Conservation (phyloP, 257 asterid species). For the Fraxinus quadrangulata region DNA sequence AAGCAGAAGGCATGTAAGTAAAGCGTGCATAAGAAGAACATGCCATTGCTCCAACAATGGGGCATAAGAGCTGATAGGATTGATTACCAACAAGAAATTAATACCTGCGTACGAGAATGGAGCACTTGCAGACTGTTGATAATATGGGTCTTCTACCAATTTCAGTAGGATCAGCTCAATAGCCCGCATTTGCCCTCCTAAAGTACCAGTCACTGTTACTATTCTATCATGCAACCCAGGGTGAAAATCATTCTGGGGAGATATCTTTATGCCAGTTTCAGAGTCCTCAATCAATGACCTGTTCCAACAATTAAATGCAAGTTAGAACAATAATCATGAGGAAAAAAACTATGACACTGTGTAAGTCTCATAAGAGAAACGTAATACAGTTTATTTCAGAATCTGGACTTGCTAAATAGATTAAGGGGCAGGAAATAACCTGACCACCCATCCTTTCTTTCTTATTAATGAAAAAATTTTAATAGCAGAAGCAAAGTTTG, state of each 20-base stretch:
- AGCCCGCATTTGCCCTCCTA: constrained; percentile 77
- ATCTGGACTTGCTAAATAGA: neutral
- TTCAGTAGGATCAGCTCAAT: constrained; percentile 76
- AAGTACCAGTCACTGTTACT: constrained; percentile 71
- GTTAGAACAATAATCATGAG: neutral
- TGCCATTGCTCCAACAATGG: neutral
- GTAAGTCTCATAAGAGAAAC: neutral
- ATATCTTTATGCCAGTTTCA: constrained; percentile 75
- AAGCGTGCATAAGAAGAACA: neutral
- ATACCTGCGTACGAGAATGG: constrained; percentile 86
- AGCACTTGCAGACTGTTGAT: constrained; percentile 69
- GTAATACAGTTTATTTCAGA: neutral
- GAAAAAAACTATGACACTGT: neutral
- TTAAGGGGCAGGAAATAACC: neutral
- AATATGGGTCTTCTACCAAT: constrained; percentile 71
- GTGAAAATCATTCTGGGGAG: constrained; percentile 73
- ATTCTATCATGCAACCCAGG: constrained; percentile 92
- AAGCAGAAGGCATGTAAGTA: neutral
- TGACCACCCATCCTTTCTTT: constrained; percentile 1
- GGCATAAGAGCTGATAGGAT: neutral
- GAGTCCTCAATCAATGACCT: constrained; percentile 84
- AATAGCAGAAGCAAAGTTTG: neutral
- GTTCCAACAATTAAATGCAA: constrained; percentile 33
- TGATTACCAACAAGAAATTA: neutral
- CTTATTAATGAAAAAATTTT: neutral